Percentiles rank a stretch among this genome's conserved stretches.
Conservation (phyloP, 495 filamentous ascomycete genomes). For the Beverwykella pulmonaria region DNA sequence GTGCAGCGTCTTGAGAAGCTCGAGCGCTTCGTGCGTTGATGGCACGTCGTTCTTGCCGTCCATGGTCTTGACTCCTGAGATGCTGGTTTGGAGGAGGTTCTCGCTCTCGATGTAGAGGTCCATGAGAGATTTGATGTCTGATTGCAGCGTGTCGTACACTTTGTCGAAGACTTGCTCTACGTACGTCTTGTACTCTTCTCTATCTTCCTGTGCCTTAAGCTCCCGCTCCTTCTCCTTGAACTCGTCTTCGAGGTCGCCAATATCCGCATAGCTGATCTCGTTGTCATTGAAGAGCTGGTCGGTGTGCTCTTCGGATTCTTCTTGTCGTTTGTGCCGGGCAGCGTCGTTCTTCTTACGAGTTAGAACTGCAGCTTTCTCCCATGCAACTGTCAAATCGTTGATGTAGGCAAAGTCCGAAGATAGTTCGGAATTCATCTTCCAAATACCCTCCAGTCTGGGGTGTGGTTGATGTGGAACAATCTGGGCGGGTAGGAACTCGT, state of each 20-base stretch:
- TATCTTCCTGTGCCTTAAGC: constrained; percentile 58
- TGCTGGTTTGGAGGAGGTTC: constrained; percentile 16
- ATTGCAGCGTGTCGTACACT: constrained; percentile 55
- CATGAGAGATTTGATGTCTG: constrained; percentile 56
- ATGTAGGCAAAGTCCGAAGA: constrained; percentile 55
- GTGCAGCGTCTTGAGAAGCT: constrained; percentile 39
- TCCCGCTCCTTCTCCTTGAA: constrained; percentile 60
- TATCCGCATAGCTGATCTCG: constrained; percentile 65
- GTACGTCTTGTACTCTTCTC: constrained; percentile 58
- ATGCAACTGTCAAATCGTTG: constrained; percentile 48
- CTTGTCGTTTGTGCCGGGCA: constrained; percentile 56
- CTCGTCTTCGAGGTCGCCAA: constrained; percentile 61
- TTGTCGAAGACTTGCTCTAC: constrained; percentile 56
- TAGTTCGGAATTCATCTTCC: background rate
- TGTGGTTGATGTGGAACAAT: constrained; percentile 1
- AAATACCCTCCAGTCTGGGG: constrained; percentile 18
- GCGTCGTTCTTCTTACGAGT: constrained; percentile 52
- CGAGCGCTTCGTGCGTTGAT: constrained; percentile 22
- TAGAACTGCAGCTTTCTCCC: constrained; percentile 52
- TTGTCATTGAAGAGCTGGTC: constrained; percentile 62
- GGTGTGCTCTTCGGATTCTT: constrained; percentile 58
- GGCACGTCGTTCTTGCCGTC: constrained; percentile 7
- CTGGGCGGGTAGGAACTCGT: constrained; percentile 17
- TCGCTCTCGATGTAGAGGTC: constrained; percentile 51
- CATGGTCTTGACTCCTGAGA: constrained; percentile 21